phyloP scores from a whole-genome alignment of 495 filamentous ascomycete genomes.

The Tirmania nivea region DNA sequence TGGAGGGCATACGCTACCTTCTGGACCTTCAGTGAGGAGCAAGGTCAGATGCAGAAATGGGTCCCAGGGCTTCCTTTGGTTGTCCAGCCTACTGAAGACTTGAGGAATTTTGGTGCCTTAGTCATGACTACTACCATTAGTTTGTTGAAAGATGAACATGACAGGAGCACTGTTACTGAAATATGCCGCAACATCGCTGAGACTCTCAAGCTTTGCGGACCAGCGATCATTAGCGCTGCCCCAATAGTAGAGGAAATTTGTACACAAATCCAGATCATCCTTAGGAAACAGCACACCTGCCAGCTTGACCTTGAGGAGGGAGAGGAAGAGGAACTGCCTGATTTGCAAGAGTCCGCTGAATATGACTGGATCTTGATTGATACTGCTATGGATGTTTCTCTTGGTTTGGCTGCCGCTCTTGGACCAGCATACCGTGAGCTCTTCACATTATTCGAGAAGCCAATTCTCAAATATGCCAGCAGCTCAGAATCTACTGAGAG shows the following conservation, averaged over 20 bases:
- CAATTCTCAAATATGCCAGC: conserved; percentile 65
- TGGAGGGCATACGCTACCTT: conserved; percentile 87
- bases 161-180: conserved; percentile 74
- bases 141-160: conserved; percentile 71
- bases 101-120: conserved; percentile 71
- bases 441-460: conserved; percentile 86
- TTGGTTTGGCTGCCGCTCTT: conserved; percentile 59
- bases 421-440: conserved; percentile 62
- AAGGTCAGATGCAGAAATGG: conserved; percentile 52
- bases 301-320: conserved; percentile 64
- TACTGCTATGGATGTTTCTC: conserved; percentile 73
- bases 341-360: conserved; percentile 66
- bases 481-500: conserved; percentile 70
- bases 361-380: conserved; percentile 96
- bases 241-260: conserved; percentile 10
- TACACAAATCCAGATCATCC: conserved; percentile 36
- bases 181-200: conserved; percentile 90
- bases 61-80: conserved; percentile 68
- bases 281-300: conserved; percentile 76
- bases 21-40: conserved; percentile 65
- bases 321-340: conserved; percentile 45
- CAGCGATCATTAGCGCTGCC: conserved; percentile 30
- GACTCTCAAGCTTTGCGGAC: conserved; percentile 77
- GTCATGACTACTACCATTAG: conserved; percentile 65
- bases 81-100: conserved; percentile 48